Evolutionary conservation across 345 rosid species (phyloP).

Genomic region (Eucalyptus virginea): DNA sequence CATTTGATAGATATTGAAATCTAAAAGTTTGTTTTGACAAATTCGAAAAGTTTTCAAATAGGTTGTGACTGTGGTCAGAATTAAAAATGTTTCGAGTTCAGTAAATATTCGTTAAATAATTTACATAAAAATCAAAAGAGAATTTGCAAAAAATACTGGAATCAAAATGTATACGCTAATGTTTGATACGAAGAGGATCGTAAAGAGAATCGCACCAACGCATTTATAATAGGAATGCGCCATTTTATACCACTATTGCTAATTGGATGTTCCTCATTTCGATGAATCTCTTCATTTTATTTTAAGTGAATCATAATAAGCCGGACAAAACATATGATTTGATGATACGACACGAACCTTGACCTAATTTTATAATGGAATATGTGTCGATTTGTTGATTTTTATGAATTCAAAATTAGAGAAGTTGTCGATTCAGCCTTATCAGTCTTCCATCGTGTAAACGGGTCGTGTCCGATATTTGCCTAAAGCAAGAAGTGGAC

Average conservation of each 20-base stretch:
- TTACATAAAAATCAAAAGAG: background rate
- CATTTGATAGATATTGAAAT: background rate
- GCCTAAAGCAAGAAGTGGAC: background rate
- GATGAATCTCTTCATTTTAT: background rate
- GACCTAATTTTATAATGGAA: background rate
- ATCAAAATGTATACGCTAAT: too few relatives aligned
- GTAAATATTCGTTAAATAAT: background rate
- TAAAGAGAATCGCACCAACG: background rate
- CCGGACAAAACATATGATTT: background rate
- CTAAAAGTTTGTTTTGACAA: background rate
- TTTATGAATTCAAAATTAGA: background rate
- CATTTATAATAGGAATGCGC: background rate
- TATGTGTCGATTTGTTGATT: background rate
- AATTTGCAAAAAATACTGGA: too few relatives aligned
- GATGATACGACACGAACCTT: background rate
- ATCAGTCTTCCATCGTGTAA: background rate
- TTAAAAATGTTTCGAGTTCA: too few relatives aligned
- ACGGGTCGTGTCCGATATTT: background rate
- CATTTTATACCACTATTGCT: background rate
- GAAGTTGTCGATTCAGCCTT: too few relatives aligned
- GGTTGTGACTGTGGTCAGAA: background rate
- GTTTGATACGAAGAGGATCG: background rate
- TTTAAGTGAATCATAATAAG: background rate
- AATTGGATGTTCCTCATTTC: background rate
- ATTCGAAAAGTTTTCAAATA: background rate